Evolutionary conservation across 2,329 filamentous ascomycete species (phyloP), one percentile per base, ranked within the genome.

Genomic region (Fusarium nodosum): DNA sequence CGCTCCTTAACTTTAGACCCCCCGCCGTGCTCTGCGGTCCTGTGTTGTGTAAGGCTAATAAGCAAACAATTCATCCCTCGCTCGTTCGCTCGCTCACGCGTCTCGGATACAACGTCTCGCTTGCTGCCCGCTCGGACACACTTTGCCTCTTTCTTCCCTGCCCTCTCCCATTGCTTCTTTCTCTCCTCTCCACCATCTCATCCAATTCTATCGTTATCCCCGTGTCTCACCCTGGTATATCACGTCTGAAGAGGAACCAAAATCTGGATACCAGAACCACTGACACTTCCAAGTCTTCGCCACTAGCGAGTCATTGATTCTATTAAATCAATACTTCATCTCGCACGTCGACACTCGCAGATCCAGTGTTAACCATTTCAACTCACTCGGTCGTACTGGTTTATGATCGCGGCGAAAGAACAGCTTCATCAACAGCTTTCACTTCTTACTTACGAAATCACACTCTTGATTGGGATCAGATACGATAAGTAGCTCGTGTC

Each of bases 41-140:
- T 48, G 53, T 28, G 66, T 38, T 71, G 71, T 74, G 72, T 68
- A 75, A 74, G 72, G 67, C 71, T 41, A 54, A 74, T 41, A 54
- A 72, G 72, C 72, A 75, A 74, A 74, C 72, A 74, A 61, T 64
- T 61, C 63, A 64, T 71, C 56, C 68, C 57, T 67, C 64, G 26
- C 20, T 67, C 64, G 44, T 13, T 55, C 59, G 22, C 31, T 41
- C 22, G 31, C 52, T 22, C 41, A 31, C 30, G 66, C 42, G 60
- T 68, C 53, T 59, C 46, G 56, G 65, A 66, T 64, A 63, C 64
- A 46, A 56, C 30, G 50, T 63, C 42, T 60, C 47, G 47, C 47
- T 51, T 51, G 47, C 22, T 51, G 47, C 18, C 36, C 48, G 34
- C 48, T 52, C 47, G 39, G 54, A 57, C 47, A 41, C 26, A 38